A percentile compares a stretch with the other conserved stretches of the same genome.
Evolutionary conservation across 768 basidiomycete genomes (phyloP).

Genomic region (Panellus pusillus): DNA sequence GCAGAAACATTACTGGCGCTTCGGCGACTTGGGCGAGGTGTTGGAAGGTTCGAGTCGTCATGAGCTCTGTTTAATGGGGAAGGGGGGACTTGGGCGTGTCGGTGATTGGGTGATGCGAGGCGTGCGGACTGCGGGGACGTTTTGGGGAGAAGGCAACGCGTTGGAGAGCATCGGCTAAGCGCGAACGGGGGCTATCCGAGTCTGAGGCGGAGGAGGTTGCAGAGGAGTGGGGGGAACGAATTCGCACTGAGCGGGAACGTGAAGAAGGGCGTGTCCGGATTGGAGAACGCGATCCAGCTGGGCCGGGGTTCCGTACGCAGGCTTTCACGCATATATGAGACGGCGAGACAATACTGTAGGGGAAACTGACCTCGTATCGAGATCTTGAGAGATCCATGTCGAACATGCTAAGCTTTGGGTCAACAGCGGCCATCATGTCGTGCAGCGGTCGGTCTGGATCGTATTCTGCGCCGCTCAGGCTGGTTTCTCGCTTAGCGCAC

Average conservation of each 20-base stretch:
- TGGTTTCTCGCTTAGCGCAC: conserved; percentile 49
- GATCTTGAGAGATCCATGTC: conserved; percentile 54
- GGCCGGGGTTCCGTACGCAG: conserved; percentile 40
- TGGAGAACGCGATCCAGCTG: conserved; percentile 62
- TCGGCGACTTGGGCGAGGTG: conserved; percentile 17
- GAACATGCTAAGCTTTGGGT: conserved; percentile 56
- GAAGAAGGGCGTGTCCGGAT: conserved; percentile 44
- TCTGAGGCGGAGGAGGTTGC: conserved; percentile 51
- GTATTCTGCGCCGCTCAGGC: conserved; percentile 77
- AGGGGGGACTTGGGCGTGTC: conserved; percentile 29
- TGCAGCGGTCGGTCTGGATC: conserved; percentile 81
- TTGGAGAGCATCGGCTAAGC: conserved; percentile 69
- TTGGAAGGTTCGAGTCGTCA: conserved; percentile 14
- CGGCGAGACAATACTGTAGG: background rate
- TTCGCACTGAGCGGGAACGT: conserved; percentile 38
- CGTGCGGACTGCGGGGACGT: conserved; percentile 56
- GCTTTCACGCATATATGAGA: conserved; percentile 2
- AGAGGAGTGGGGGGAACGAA: conserved; percentile 48
- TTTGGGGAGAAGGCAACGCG: conserved; percentile 75
- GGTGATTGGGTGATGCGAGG: conserved; percentile 26
- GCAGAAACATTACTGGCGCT: background rate
- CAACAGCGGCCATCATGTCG: conserved; percentile 66
- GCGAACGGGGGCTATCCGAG: conserved; percentile 44
- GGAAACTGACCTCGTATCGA: conserved; percentile 44
- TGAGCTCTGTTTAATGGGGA: conserved; percentile 16